phyloP scores from a whole-genome alignment of 176 grass and related monocot species.

The Triticum timopheevii region DNA sequence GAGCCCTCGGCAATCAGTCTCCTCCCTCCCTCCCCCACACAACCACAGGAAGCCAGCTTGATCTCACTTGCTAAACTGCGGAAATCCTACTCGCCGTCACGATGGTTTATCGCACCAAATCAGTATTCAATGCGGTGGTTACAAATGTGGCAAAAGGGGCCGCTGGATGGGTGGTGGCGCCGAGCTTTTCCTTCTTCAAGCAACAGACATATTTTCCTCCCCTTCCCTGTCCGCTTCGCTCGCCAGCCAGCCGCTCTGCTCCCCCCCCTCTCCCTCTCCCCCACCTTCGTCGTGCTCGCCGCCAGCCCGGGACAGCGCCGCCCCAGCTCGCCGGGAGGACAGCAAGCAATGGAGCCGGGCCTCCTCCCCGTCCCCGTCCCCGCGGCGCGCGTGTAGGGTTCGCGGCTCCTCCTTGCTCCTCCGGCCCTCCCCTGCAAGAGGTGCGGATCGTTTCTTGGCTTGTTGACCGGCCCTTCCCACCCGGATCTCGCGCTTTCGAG shows the following conservation, averaged over 20 bases:
- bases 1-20: background rate
- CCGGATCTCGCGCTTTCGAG: constrained; percentile 24
- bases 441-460: constrained; percentile 26
- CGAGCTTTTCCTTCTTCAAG: constrained; percentile 6
- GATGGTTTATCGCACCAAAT: background rate
- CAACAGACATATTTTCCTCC: no score
- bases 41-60: background rate
- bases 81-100: background rate
- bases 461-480: background rate
- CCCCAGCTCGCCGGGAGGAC: background rate
- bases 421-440: background rate
- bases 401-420: background rate
- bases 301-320: constrained; percentile 31
- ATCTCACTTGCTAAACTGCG: background rate
- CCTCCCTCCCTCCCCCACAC: background rate
- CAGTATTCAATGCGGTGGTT: background rate
- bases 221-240: background rate
- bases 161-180: background rate
- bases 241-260: background rate
- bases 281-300: background rate
- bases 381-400: constrained; percentile 2
- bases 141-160: constrained; percentile 26
- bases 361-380: background rate
- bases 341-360: constrained; percentile 29
- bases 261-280: no score